Conservation (phyloP, 2,329 filamentous ascomycete species). For the Corinectria fuckeliana region DNA sequence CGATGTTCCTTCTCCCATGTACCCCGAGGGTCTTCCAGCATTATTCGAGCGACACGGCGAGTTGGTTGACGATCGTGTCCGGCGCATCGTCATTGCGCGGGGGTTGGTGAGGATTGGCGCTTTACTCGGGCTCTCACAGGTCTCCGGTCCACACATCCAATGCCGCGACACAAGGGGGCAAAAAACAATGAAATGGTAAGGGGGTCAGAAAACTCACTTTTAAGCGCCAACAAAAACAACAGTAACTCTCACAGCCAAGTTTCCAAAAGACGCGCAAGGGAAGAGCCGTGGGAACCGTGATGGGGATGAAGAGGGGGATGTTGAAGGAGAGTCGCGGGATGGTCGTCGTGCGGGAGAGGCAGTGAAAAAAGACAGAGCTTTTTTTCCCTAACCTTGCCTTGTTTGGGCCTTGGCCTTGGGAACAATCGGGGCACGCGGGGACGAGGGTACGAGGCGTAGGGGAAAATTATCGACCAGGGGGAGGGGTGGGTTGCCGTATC, state of each 20-base stretch:
- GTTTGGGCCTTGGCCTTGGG: slow-evolving; percentile 41
- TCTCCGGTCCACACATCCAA: slow-evolving; percentile 23
- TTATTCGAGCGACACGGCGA: not conserved
- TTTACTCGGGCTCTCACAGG: slow-evolving; percentile 9
- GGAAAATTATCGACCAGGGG: slow-evolving; percentile 42
- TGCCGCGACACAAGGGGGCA: slow-evolving; percentile 28
- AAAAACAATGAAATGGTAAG: slow-evolving; percentile 20
- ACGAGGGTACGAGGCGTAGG: slow-evolving; percentile 39
- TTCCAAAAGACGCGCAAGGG: slow-evolving; percentile 55
- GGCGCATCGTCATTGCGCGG: slow-evolving; percentile 11
- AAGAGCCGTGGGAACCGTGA: slow-evolving; percentile 53
- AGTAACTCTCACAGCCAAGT: slow-evolving; percentile 51
- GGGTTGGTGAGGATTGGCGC: slow-evolving; percentile 8
- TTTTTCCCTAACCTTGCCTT: slow-evolving; percentile 44
- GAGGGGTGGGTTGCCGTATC: slow-evolving; percentile 40
- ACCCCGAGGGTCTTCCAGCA: not conserved
- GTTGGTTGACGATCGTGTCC: slow-evolving; percentile 2
- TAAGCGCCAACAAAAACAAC: slow-evolving; percentile 59
- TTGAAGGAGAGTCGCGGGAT: slow-evolving; percentile 44
- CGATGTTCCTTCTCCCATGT: not conserved
- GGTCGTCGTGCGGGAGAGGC: slow-evolving; percentile 42
- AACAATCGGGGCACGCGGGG: slow-evolving; percentile 42
- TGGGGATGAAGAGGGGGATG: slow-evolving; percentile 46
- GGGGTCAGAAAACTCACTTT: slow-evolving; percentile 54
- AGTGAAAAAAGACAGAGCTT: slow-evolving; percentile 44